phyloP scores from a whole-genome alignment of 2,329 filamentous ascomycete genomes.

The Ciborinia camelliae region DNA sequence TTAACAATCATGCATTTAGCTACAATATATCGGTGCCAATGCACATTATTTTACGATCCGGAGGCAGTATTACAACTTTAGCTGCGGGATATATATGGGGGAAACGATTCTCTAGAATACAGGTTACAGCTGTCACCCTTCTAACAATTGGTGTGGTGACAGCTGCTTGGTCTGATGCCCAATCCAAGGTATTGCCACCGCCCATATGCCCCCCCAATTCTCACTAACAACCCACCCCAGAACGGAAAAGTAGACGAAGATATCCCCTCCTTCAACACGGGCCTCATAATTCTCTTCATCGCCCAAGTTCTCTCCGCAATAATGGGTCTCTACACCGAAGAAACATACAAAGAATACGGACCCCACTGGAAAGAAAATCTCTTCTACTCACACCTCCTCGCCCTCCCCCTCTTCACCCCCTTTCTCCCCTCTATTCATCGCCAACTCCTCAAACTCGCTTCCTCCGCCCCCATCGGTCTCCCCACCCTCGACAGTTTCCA shows the following conservation, averaged over 20 bases:
- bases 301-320: slow-evolving; percentile 88
- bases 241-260: slow-evolving; percentile 33
- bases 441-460: slow-evolving; percentile 61
- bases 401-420: slow-evolving; percentile 71
- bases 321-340: slow-evolving; percentile 93
- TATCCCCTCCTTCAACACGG: slow-evolving; percentile 56
- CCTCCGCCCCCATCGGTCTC: slow-evolving; percentile 59
- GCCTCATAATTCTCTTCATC: slow-evolving; percentile 77
- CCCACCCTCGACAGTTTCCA: slow-evolving; percentile 29
- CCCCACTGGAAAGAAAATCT: slow-evolving; percentile 93
- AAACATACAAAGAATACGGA: slow-evolving; percentile 80
- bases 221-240: slow-evolving; percentile 27
- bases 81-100: slow-evolving; percentile 82
- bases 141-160: slow-evolving; percentile 83
- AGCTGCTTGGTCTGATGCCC: slow-evolving; percentile 85
- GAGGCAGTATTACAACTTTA: slow-evolving; percentile 95
- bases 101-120: slow-evolving; percentile 76
- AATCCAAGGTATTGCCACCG: slow-evolving; percentile 61
- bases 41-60: slow-evolving; percentile 93
- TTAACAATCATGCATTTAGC: slow-evolving; percentile 97
- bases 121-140: slow-evolving; percentile 76
- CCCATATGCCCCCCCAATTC: background rate
- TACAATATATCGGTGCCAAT: slow-evolving; percentile 95
- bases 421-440: slow-evolving; percentile 62
- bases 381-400: slow-evolving; percentile 83